phyloP scores from a whole-genome alignment of 116 monocot genomes.

The Iris pallida region DNA sequence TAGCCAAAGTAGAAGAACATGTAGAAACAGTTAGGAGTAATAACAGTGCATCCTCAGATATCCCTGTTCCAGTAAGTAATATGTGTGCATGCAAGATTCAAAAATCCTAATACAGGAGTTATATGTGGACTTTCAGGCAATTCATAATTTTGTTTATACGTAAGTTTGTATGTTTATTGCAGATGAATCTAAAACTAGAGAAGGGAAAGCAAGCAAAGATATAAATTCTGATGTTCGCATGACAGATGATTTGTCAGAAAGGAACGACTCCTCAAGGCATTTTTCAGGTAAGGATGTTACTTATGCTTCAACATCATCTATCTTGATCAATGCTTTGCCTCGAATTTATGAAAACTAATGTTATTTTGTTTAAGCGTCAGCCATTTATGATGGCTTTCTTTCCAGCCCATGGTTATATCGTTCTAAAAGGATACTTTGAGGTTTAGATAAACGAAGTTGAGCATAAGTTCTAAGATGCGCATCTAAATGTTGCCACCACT shows the following conservation, averaged over 20 bases:
- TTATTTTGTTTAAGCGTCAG: no score
- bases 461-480: no score
- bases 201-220: constrained; percentile 15
- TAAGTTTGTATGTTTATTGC: constrained; percentile 20
- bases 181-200: constrained; percentile 27
- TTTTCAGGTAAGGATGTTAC: constrained; percentile 19
- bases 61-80: constrained; percentile 22
- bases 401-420: no score
- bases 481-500: no score
- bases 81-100: no score
- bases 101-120: background rate
- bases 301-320: no score
- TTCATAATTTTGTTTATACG: background rate
- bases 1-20: constrained; percentile 22
- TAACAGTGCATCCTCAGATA: constrained; percentile 9
- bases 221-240: constrained; percentile 7
- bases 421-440: no score
- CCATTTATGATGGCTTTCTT: no score
- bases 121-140: background rate
- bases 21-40: constrained; percentile 10
- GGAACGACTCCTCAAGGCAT: constrained; percentile 15
- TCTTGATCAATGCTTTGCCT: no score
- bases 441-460: no score
- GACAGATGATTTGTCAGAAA: constrained; percentile 23
- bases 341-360: no score